phyloP scores from a whole-genome alignment of 805 yeast genomes.

The Spathaspora girioi region DNA sequence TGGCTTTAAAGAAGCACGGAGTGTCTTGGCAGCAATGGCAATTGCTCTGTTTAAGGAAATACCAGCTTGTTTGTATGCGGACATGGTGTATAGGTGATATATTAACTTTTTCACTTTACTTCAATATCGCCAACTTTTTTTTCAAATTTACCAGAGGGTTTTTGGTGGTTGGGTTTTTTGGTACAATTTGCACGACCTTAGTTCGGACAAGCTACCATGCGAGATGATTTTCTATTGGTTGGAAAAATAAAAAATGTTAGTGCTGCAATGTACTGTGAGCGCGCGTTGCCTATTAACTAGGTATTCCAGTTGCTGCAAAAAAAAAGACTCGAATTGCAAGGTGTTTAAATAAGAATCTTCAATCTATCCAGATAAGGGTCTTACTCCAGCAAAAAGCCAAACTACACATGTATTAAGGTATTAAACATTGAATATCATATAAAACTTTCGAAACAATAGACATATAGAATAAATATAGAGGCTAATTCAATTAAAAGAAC shows the following conservation, averaged over 20 bases:
- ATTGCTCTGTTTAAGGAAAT: slow-evolving; percentile 77
- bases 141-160: neutral
- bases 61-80: slow-evolving; percentile 49
- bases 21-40: slow-evolving; percentile 84
- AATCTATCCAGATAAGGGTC: no score
- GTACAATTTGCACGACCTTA: neutral
- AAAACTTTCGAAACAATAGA: no score
- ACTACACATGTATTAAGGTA: no score
- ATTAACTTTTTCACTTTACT: neutral
- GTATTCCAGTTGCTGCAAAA: no score
- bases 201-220: neutral
- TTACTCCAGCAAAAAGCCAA: no score
- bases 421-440: no score
- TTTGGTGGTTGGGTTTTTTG: neutral
- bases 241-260: neutral
- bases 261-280: neutral
- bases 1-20: slow-evolving; percentile 84
- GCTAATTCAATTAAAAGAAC: no score
- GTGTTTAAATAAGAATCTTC: no score
- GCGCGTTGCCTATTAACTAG: no score
- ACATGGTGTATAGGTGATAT: slow-evolving; percentile 21
- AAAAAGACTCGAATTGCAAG: no score
- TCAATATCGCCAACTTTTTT: neutral
- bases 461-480: no score
- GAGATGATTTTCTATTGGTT: neutral